Evolutionary conservation across 306 rosid genomes (phyloP).

Genomic region (Trichosanthes cucumerina): DNA sequence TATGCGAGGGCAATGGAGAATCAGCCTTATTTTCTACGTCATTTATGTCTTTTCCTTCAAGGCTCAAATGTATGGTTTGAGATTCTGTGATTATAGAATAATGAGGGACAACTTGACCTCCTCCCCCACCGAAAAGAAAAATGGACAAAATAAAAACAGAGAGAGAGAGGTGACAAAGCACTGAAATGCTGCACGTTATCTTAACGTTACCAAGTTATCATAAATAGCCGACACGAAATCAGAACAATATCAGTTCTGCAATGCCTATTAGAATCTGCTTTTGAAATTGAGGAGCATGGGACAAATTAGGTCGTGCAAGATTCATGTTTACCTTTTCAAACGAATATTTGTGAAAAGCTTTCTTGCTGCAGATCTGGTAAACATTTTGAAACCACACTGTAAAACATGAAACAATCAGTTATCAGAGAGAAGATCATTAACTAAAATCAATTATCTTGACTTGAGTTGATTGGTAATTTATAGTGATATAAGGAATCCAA

Average conservation of each 20-base stretch:
- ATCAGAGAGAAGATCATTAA: constrained; percentile 14
- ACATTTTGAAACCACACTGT: constrained; percentile 98
- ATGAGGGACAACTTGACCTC: neutral
- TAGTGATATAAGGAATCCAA: neutral
- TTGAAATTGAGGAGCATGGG: neutral
- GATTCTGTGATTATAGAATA: neutral
- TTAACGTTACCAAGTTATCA: neutral
- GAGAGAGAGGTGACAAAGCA: neutral
- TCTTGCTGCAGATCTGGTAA: constrained; percentile 87
- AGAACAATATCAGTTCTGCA: neutral
- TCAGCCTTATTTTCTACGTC: neutral
- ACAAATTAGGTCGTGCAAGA: neutral
- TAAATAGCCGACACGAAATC: neutral
- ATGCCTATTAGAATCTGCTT: neutral
- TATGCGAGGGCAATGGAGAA: neutral
- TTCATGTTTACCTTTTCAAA: constrained; percentile 50
- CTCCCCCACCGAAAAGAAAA: neutral
- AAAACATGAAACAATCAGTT: constrained; percentile 17
- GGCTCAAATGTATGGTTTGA: neutral
- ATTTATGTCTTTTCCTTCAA: neutral
- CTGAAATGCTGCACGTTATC: neutral
- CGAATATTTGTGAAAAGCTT: constrained; percentile 79
- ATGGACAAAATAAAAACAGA: neutral
- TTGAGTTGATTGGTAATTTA: neutral
- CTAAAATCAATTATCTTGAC: neutral